Conservation (phyloP, 2,329 filamentous ascomycete genomes). For the Colletotrichum sp. region DNA sequence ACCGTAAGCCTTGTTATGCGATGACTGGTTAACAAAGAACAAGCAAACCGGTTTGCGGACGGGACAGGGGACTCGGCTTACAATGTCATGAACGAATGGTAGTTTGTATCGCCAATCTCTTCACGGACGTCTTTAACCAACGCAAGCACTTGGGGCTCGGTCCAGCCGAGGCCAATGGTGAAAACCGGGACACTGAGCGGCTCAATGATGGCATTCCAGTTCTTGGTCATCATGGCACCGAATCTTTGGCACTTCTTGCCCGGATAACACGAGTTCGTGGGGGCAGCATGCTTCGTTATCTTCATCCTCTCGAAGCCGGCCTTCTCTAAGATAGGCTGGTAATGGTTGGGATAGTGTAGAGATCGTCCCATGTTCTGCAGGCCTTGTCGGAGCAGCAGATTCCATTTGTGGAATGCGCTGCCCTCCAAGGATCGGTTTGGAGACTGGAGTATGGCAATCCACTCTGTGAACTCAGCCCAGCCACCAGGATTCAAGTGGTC, state of each 20-base stretch:
- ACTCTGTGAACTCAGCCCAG: slow-evolving; percentile 37
- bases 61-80: slow-evolving; percentile 25
- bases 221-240: slow-evolving; percentile 31
- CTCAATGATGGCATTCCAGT: slow-evolving; percentile 27
- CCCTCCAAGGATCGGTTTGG: slow-evolving; percentile 35
- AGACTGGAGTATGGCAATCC: slow-evolving; percentile 33
- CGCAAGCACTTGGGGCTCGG: slow-evolving; percentile 32
- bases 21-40: slow-evolving; percentile 26
- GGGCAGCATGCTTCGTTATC: slow-evolving; percentile 31
- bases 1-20: slow-evolving; percentile 33
- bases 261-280: slow-evolving; percentile 33
- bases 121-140: slow-evolving; percentile 36
- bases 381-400: slow-evolving; percentile 30
- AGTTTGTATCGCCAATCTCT: slow-evolving; percentile 36
- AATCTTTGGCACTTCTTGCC: slow-evolving; percentile 32
- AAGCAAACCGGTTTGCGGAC: slow-evolving; percentile 28
- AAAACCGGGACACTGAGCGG: slow-evolving; percentile 40
- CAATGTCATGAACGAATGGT: slow-evolving; percentile 44
- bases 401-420: slow-evolving; percentile 34
- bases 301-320: slow-evolving; percentile 29
- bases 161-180: slow-evolving; percentile 41
- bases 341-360: slow-evolving; percentile 30
- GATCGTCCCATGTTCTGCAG: slow-evolving; percentile 34
- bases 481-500: slow-evolving; percentile 29
- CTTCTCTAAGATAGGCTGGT: slow-evolving; percentile 26